Conservation (phyloP, 1,139 yeast species). For the Candida gigantensis region DNA sequence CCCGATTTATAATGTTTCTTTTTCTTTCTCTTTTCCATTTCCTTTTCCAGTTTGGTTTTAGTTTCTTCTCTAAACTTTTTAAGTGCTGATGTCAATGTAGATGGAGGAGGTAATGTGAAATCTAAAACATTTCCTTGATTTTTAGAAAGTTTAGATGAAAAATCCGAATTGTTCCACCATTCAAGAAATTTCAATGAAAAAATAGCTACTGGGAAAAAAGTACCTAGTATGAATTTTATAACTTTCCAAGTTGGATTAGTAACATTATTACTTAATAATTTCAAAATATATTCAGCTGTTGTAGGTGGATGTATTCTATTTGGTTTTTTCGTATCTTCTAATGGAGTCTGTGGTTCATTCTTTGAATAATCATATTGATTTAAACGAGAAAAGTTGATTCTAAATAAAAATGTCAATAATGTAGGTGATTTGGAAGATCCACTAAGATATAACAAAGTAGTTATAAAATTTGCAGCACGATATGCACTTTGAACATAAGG, state of each 20-base stretch:
- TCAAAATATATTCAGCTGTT: constrained; percentile 44
- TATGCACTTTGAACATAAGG: constrained; percentile 57
- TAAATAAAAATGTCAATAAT: constrained; percentile 59
- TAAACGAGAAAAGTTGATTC: constrained; percentile 70
- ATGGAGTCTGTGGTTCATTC: constrained; percentile 35
- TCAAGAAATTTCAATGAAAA: constrained; percentile 84
- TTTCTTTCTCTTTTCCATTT: constrained; percentile 13
- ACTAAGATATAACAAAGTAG: constrained; percentile 67
- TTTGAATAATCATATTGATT: constrained; percentile 60
- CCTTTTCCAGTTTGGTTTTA: constrained; percentile 3
- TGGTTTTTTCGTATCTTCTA: constrained; percentile 18
- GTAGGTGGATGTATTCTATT: constrained; percentile 53
- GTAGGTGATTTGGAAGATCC: constrained; percentile 69
- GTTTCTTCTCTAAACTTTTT: constrained; percentile 12
- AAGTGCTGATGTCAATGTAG: constrained; percentile 24
- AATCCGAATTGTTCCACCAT: constrained; percentile 90
- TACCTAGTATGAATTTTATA: constrained; percentile 44
- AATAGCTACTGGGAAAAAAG: constrained; percentile 79
- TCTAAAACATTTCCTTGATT: constrained; percentile 52
- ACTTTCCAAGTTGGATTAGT: constrained; percentile 44
- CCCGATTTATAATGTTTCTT: constrained; percentile 30
- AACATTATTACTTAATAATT: constrained; percentile 29
- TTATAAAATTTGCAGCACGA: constrained; percentile 54
- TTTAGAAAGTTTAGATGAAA: constrained; percentile 62
- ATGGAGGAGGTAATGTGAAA: constrained; percentile 57